Percentiles rank a stretch among this genome's conserved stretches.
Conservation (phyloP, 208 protist genomes). For the Angomonas ambiguus region DNA sequence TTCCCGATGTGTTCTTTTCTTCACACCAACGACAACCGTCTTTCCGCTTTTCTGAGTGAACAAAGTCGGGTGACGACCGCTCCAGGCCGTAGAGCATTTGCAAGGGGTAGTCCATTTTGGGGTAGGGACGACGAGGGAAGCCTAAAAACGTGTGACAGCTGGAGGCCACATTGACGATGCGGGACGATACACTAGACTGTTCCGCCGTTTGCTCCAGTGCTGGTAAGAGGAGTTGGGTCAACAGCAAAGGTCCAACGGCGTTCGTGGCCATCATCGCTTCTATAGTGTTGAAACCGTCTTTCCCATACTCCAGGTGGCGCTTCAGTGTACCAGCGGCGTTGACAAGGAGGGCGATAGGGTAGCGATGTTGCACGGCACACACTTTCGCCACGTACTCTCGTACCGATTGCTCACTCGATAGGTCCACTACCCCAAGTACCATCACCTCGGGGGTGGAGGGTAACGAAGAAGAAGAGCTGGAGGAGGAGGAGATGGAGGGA, state of each 20-base stretch:
- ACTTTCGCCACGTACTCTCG: constrained; percentile 52
- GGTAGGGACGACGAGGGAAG: not conserved
- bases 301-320: constrained; percentile 36
- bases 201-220: constrained; percentile 57
- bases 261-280: constrained; percentile 84
- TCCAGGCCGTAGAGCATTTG: constrained; percentile 62
- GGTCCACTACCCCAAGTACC: constrained; percentile 67
- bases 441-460: constrained; percentile 17
- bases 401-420: constrained; percentile 59
- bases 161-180: constrained; percentile 83
- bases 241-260: constrained; percentile 68
- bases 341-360: constrained; percentile 63
- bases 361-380: constrained; percentile 20
- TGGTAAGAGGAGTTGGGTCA: constrained; percentile 72
- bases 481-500: not conserved
- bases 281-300: constrained; percentile 33
- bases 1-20: not conserved
- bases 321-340: constrained; percentile 77
- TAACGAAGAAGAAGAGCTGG: no score
- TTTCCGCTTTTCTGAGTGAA: not conserved
- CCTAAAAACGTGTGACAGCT: constrained; percentile 83
- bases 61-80: constrained; percentile 9
- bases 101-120: constrained; percentile 26
- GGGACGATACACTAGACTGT: constrained; percentile 48
- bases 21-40: not conserved